Evolutionary conservation across 2,329 filamentous ascomycete species (phyloP).

Genomic region (Fusarium virguliforme): DNA sequence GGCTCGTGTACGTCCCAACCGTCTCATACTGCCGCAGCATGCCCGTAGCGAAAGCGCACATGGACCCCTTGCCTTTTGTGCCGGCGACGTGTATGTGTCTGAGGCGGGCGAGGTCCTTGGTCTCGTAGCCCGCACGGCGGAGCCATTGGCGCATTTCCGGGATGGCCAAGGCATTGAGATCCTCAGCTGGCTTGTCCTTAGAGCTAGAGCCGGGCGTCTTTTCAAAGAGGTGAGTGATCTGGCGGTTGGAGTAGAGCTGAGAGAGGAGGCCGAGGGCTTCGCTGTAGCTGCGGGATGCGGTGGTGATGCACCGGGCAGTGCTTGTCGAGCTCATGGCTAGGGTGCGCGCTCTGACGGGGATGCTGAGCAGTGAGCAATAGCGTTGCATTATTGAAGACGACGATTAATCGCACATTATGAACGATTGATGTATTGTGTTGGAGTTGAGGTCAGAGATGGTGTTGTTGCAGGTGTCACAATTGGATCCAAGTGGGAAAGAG

Average conservation of each 20-base stretch:
- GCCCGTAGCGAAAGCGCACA: constrained; percentile 85
- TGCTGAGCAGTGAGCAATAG: constrained; percentile 10
- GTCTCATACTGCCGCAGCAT: constrained; percentile 72
- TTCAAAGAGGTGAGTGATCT: constrained; percentile 70
- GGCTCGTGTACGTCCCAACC: constrained; percentile 87
- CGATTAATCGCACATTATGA: not conserved
- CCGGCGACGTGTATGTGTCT: constrained; percentile 86
- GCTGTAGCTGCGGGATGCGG: constrained; percentile 64
- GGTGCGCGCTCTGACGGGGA: constrained; percentile 1
- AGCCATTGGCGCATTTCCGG: constrained; percentile 89
- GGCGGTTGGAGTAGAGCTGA: constrained; percentile 84
- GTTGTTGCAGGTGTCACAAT: not conserved
- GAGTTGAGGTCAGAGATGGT: not conserved
- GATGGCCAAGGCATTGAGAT: constrained; percentile 81
- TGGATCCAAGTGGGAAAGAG: constrained; percentile 7
- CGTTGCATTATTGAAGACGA: constrained; percentile 7
- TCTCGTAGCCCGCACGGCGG: constrained; percentile 80
- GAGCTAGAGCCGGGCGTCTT: constrained; percentile 48
- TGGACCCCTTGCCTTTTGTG: constrained; percentile 95
- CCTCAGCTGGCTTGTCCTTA: constrained; percentile 58
- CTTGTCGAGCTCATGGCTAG: constrained; percentile 20
- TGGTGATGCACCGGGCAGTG: constrained; percentile 32
- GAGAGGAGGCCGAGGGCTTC: constrained; percentile 83
- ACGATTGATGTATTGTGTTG: not conserved
- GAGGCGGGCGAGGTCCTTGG: constrained; percentile 60